These are phyloP conservation scores for Straminergon stramineum DNA, from an alignment of 225 moss, liverwort and hornwort species.

Conservation along the genomic window DNA sequence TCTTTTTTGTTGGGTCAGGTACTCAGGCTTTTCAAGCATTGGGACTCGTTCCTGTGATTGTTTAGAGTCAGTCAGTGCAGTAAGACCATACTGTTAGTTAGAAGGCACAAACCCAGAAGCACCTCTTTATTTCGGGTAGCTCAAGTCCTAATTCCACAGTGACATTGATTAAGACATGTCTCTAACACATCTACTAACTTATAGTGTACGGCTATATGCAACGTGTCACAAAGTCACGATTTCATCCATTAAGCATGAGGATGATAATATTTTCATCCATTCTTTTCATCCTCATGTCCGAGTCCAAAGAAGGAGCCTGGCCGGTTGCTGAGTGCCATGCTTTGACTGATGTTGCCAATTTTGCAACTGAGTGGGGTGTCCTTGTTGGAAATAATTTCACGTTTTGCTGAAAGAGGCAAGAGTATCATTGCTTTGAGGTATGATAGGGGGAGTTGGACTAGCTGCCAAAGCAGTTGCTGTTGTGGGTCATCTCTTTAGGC, in stretches of 20 bases:
- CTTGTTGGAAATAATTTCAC: not conserved
- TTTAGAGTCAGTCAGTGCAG: not conserved
- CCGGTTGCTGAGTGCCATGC: not conserved
- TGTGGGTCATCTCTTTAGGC: not conserved
- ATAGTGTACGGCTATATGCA: too few relatives aligned
- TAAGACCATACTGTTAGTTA: not conserved
- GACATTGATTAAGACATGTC: not conserved
- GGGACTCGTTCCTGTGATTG: not conserved
- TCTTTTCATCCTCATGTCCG: not conserved
- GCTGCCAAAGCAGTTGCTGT: not conserved
- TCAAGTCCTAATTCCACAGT: not conserved
- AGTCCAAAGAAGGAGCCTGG: too few relatives aligned
- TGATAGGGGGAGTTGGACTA: not conserved
- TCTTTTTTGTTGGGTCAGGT: not conserved
- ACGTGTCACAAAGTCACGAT: not conserved
- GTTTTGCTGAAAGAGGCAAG: not conserved
- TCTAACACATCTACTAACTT: not conserved
- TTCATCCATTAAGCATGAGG: not conserved
- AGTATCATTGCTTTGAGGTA: not conserved
- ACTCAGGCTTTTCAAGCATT: not conserved
- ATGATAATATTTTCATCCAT: not conserved
- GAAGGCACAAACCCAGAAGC: not conserved
- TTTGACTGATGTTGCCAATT: not conserved
- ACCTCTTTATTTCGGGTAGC: not conserved
- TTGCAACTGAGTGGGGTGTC: not conserved